phyloP scores from a whole-genome alignment of 768 basidiomycete genomes.

The Lentinus tigrinus region DNA sequence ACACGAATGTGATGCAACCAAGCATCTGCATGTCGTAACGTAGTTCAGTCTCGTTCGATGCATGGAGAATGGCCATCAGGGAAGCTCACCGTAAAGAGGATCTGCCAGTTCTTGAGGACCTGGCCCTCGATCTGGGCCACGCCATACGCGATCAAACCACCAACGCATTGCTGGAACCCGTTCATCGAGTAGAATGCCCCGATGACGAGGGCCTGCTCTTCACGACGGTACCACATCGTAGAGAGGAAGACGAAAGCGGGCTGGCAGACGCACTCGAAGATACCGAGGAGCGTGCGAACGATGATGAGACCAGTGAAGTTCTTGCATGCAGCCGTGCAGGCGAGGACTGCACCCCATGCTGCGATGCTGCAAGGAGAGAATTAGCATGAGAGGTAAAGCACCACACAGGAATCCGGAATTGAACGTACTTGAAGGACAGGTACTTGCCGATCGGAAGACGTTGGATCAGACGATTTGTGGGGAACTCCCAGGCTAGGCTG shows the following conservation, averaged over 20 bases:
- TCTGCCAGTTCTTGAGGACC: conserved; percentile 49
- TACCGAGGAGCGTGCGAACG: conserved; percentile 46
- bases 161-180: conserved; percentile 47
- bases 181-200: conserved; percentile 48
- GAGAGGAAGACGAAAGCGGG: conserved; percentile 49
- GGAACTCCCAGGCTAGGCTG: conserved; percentile 45
- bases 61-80: not conserved
- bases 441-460: conserved; percentile 51
- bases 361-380: conserved; percentile 28
- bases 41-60: not conserved
- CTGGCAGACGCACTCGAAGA: conserved; percentile 50
- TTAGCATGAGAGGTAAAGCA: not conserved
- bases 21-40: conserved; percentile 35
- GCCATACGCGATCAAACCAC: conserved; percentile 50
- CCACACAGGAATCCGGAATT: not conserved
- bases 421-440: conserved; percentile 40
- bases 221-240: conserved; percentile 52
- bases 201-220: conserved; percentile 48
- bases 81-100: conserved; percentile 37
- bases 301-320: conserved; percentile 43
- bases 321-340: conserved; percentile 48
- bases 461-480: conserved; percentile 48
- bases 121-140: conserved; percentile 44
- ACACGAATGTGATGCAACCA: conserved; percentile 44
- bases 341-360: conserved; percentile 46